Conservation (phyloP, 2,329 filamentous ascomycete genomes). For the Coleophoma eucalyptorum region DNA sequence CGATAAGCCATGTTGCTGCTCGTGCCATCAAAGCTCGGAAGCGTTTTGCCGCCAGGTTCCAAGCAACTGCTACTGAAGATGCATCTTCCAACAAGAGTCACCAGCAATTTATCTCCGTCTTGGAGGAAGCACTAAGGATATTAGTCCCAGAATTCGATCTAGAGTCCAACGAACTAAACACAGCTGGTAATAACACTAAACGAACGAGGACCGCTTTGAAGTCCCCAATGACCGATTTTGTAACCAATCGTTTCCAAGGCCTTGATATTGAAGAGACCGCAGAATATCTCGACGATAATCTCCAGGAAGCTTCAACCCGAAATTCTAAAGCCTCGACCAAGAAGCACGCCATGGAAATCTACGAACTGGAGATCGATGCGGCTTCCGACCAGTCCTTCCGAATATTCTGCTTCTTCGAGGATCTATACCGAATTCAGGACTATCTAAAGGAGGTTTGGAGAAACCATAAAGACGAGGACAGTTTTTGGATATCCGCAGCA, state of each 20-base stretch:
- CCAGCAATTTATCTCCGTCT: conserved; percentile 1
- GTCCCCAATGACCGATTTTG: conserved; percentile 1
- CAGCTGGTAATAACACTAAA: no score
- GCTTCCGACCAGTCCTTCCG: neutral
- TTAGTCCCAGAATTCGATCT: neutral
- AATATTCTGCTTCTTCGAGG: conserved; percentile 5
- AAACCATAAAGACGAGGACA: neutral
- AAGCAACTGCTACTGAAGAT: conserved; percentile 1
- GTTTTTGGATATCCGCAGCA: conserved; percentile 13
- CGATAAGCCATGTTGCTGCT: neutral
- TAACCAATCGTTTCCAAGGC: neutral
- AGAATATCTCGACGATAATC: neutral
- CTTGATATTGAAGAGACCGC: conserved; percentile 1
- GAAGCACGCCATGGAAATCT: neutral
- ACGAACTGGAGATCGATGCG: conserved; percentile 1
- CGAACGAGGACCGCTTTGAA: no score
- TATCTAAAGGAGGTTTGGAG: conserved; percentile 2
- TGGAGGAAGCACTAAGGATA: conserved; percentile 1
- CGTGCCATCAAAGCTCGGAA: conserved; percentile 9
- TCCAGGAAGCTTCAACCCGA: no score
- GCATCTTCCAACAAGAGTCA: conserved; percentile 1
- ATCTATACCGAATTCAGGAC: conserved; percentile 4
- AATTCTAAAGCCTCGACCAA: neutral
- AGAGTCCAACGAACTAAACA: neutral
- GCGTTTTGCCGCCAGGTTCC: conserved; percentile 10